Conservation (phyloP, 2,329 filamentous ascomycete genomes). For the Leptographium wingfieldii region DNA sequence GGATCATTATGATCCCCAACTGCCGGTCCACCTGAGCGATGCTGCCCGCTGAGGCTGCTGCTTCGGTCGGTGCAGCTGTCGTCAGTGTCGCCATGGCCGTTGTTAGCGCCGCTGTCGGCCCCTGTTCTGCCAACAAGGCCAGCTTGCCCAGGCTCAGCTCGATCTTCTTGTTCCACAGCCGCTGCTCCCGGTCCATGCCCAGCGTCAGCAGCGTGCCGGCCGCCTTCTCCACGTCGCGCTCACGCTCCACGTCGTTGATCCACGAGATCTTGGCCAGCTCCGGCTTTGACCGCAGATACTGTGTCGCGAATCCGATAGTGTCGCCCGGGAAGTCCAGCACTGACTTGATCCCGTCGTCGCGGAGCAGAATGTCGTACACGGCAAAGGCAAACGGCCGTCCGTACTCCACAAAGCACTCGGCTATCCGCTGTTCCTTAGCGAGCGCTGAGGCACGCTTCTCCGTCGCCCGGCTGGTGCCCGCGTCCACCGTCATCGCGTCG, state of each 20-base stretch:
- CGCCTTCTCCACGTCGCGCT: conserved; percentile 63
- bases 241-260: conserved; percentile 82
- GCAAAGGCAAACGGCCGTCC: conserved; percentile 58
- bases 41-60: background rate
- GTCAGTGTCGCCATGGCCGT: conserved; percentile 7
- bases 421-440: conserved; percentile 34
- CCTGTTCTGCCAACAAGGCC: conserved; percentile 50
- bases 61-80: background rate
- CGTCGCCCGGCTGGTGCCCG: conserved; percentile 21
- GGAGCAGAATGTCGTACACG: conserved; percentile 68
- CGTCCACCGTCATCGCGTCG: conserved; percentile 20
- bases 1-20: conserved; percentile 61
- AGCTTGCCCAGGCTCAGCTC: conserved; percentile 85
- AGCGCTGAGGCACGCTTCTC: conserved; percentile 31
- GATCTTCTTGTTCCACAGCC: conserved; percentile 87
- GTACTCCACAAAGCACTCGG: conserved; percentile 48
- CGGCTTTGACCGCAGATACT: conserved; percentile 61
- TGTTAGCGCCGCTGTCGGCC: conserved; percentile 8
- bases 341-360: conserved; percentile 49
- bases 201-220: conserved; percentile 57
- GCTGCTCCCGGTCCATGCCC: conserved; percentile 58
- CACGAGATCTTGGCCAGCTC: conserved; percentile 70
- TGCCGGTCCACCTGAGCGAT: conserved; percentile 43
- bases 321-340: conserved; percentile 62
- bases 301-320: conserved; percentile 57